A percentile compares a stretch with the other conserved stretches of the same genome.
These are phyloP conservation scores for Daphne laureola DNA, from an alignment of 441 rosid species.

Conservation along the genomic window DNA sequence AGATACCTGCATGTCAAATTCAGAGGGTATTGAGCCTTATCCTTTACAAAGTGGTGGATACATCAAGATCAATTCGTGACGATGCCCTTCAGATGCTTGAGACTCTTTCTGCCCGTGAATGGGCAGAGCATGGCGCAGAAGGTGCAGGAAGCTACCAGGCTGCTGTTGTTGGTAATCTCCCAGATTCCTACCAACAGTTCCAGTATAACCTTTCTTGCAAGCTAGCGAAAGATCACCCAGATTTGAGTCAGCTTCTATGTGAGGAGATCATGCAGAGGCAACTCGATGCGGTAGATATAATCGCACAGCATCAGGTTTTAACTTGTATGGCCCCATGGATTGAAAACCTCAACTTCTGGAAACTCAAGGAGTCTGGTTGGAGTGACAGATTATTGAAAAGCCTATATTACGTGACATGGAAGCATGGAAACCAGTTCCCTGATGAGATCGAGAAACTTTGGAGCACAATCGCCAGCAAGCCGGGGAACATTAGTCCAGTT, in stretches of 20 bases:
- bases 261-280: conserved; percentile 98
- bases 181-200: conserved; percentile 94
- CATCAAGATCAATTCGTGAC: conserved; percentile 89
- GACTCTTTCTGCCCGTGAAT: conserved; percentile 87
- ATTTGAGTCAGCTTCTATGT: conserved; percentile 83
- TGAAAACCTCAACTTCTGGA: conserved; percentile 95
- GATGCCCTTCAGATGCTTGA: conserved; percentile 98
- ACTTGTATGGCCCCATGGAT: conserved; percentile 99
- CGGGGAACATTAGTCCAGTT: conserved; percentile 86
- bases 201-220: conserved; percentile 93
- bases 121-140: conserved; percentile 90
- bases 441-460: conserved; percentile 97
- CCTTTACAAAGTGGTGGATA: conserved; percentile 92
- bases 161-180: conserved; percentile 93
- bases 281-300: conserved; percentile 94
- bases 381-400: conserved; percentile 85
- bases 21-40: conserved; percentile 91
- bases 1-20: conserved; percentile 88
- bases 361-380: conserved; percentile 97
- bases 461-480: conserved; percentile 95
- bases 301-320: conserved; percentile 94
- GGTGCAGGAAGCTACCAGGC: conserved; percentile 86
- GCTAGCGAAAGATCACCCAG: conserved; percentile 94
- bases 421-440: conserved; percentile 94
- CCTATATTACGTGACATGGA: conserved; percentile 95